Evolutionary conservation across 1,284 basidiomycete genomes (phyloP), one percentile per base, ranked within the genome.

Genomic region (Athelia sp.): DNA sequence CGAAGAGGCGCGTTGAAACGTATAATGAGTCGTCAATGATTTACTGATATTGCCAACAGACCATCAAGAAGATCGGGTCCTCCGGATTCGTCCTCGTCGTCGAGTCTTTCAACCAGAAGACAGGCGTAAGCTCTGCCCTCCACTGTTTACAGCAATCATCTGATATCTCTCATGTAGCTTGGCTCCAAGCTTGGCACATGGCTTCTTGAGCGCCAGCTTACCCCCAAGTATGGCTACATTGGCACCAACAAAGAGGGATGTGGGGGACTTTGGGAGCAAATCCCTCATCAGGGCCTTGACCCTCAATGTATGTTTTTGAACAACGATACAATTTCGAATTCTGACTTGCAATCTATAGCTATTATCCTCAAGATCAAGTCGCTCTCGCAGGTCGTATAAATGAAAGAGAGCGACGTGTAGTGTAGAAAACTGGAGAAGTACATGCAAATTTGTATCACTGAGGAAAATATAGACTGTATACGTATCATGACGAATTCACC

Each of bases 31-130:
- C n/a, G n/a, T n/a, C n/a, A n/a, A n/a, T n/a, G n/a, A n/a, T n/a
- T n/a, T n/a, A n/a, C n/a, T n/a, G n/a, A n/a, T n/a, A 53, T 19
- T 23, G 19, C 17, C 14, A 45, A 15, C 52, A 84, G 79, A 72
- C 69, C 15, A 79, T 88, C 58, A 75, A 64, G 63, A 88, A 89
- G 72, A 76, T 87, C 48, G 90, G 90, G n/a, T 62, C 71, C 21
- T 84, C 76, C 55, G 78, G 75, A 32, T 92, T 92, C 65, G 87
- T 92, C 19, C 76, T 93, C 32, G 81, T 92, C 36, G 89, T 87
- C 19, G 90, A 93, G 69, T 85, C 87, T n/a, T 73, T 87, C 50
- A 92, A 89, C 73, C 84, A 87, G 68, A 90, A 88, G 79, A 93
- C 90, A 13, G 90, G 88, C 15, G n/a, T n/a, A n/a, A n/a, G n/a